Evolutionary conservation across 257 asterid genomes (phyloP).

Genomic region (Euphrasia confusa): DNA sequence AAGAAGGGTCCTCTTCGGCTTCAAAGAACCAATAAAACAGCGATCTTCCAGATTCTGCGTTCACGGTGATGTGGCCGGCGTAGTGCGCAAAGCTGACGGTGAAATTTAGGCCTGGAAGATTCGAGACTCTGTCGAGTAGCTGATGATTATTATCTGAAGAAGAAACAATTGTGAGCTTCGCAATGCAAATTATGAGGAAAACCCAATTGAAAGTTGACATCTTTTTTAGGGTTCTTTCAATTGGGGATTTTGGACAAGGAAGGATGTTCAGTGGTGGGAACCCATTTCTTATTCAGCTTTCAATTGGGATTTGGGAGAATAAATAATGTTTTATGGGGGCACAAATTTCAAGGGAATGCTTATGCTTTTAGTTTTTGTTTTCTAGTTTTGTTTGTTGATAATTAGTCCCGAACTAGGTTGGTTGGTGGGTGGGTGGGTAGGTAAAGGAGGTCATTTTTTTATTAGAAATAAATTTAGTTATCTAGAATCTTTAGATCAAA

Average conservation of each 20-base stretch:
- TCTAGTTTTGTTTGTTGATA: too few species aligned
- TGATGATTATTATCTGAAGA: conserved; percentile 35
- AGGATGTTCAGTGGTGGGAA: not conserved
- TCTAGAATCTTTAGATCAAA: too few species aligned
- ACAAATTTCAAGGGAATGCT: too few species aligned
- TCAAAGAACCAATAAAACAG: conserved; percentile 94
- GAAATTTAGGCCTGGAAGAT: conserved; percentile 78
- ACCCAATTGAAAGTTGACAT: conserved; percentile 52
- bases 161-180: conserved; percentile 25
- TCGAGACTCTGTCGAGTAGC: conserved; percentile 45
- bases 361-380: too few species aligned
- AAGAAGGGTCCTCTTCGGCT: conserved; percentile 75
- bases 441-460: too few species aligned
- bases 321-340: too few species aligned
- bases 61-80: conserved; percentile 74
- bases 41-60: conserved; percentile 58
- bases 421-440: too few species aligned
- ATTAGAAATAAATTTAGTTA: too few species aligned
- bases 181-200: conserved; percentile 28
- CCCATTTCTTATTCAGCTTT: not conserved
- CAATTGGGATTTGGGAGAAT: too few species aligned
- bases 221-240: conserved; percentile 33
- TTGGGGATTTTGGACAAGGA: conserved; percentile 1
- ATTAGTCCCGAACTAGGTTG: too few species aligned
- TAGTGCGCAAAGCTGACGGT: conserved; percentile 70